Evolutionary conservation across 805 yeast species (phyloP), one percentile per base, ranked within the genome.

Genomic region (Yamadazyma takamatsuzukensis): DNA sequence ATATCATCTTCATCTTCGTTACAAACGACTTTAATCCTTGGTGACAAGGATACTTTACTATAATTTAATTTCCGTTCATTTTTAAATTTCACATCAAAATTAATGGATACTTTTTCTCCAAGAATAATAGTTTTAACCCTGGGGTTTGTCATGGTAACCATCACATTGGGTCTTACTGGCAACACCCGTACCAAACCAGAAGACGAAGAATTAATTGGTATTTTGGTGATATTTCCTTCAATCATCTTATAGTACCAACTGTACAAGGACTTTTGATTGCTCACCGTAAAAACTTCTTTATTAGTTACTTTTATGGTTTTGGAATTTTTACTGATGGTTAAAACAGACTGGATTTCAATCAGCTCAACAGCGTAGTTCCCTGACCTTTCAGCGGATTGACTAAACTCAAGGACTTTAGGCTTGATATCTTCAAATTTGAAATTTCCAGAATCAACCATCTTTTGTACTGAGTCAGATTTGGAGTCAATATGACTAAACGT

Each of bases 91-190:
- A 60, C 40, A 6, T 32, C 31, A 12, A 59, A 43, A 0, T 55
- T 47, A 0, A 59, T 25, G 0, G 38, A 13, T 2, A 59, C 30
- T 33, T 49, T 54, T 36, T 63, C 70, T 2, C 68, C 67, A 1
- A 63, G 31, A 4, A 57, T 38, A 3, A 58, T 37, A 1, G 49
- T 33, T 3, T 36, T 26, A 2, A 42, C 18, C 10, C 32, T 33
- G 1, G 46, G 33, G 2, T 32, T 24, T 10, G 26, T 30, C 25
- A 48, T 15, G 0, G 41, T 29, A 4, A 53, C 28, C 2, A 25
- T 13, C 0, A 61, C 32, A 4, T 48, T 40, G 9, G 70, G 70
- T 21, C 45, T 51, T 5, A 56, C 32, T 2, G 60, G 57, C 11
- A 36, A 24, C 4, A 54, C 40, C 15, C 31, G 38, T 2, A 56